Percentiles rank a stretch among this genome's conserved stretches.
Conservation (phyloP, 2,329 filamentous ascomycete species). For the Fusarium clavum region DNA sequence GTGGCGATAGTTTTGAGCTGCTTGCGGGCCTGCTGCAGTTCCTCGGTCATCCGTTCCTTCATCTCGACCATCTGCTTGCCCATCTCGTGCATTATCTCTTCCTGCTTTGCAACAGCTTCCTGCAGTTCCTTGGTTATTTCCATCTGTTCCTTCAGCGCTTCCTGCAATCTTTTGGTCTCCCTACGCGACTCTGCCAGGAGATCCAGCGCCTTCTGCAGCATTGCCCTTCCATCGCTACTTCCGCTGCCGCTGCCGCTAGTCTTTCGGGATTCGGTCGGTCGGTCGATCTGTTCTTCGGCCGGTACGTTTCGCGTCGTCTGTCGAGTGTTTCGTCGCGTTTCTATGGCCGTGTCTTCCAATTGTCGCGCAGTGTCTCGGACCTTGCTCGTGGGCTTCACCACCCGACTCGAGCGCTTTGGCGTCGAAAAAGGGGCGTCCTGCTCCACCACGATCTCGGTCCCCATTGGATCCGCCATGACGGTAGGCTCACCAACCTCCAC, state of each 20-base stretch:
- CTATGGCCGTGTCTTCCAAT: no score
- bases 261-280: no score
- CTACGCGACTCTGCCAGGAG: no score
- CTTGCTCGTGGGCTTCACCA: slow-evolving; percentile 11
- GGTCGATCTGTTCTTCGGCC: no score
- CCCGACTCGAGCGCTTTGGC: not conserved
- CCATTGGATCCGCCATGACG: no score
- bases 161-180: no score
- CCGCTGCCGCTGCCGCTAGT: no score
- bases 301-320: no score
- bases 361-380: no score
- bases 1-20: not conserved
- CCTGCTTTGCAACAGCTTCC: not conserved
- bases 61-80: not conserved
- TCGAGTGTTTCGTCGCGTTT: no score
- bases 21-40: not conserved
- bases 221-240: no score
- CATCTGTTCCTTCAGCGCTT: not conserved
- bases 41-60: not conserved
- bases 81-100: not conserved
- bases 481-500: not conserved
- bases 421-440: slow-evolving; percentile 2
- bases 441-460: not conserved
- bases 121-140: not conserved
- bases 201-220: no score